Evolutionary conservation across 2,329 filamentous ascomycete genomes (phyloP), one percentile per base, ranked within the genome.

Genomic region (Blastomyces parvus): DNA sequence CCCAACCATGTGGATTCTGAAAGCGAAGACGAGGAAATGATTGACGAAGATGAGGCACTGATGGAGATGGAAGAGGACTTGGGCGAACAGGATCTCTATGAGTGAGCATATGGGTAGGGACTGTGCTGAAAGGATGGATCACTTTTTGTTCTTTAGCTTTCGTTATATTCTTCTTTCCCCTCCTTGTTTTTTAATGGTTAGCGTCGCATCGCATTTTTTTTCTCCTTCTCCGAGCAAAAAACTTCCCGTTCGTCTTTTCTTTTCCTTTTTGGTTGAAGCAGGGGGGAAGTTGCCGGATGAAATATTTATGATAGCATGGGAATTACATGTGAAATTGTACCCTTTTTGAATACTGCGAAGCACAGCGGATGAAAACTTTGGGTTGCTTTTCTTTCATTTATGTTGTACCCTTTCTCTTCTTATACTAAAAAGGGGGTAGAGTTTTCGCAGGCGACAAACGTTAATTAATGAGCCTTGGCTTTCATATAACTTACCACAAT

Each of bases 1-100:
- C 82, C 91, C 7, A 97, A 99, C 75, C 94, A 97, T 74, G 85
- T 87, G 53, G 77, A 82, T 46, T 86, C 83, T 67, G 83, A 85
- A 22, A 67, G 74, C 0, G 83, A 82, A 27, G 88, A 91, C 65
- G 82, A 84, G 14, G 88, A 90, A 58, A 87, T 91, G 86, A 78
- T 87, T 60, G 88, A 91, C 64, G 89, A 90, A 13, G 86, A 88
- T 1, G 88, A 90, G 70, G 89, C 88, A 0, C 78, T 88, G 22
- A 87, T 89, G 14, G 91, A 95, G 82, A 86, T 70, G 78, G 82
- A 84, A 65, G 82, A 83, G 59, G 79, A 79, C 64, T 74, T 76
- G 65, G 82, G 80, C 46, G 82, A 84, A 27, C 85, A 85, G 79
- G 86, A 87, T 69, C 78, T 89, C 55, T 88, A 88, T 70, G 84